Evolutionary conservation across 805 yeast genomes (phyloP).

Genomic region (Lipomyces sp.): DNA sequence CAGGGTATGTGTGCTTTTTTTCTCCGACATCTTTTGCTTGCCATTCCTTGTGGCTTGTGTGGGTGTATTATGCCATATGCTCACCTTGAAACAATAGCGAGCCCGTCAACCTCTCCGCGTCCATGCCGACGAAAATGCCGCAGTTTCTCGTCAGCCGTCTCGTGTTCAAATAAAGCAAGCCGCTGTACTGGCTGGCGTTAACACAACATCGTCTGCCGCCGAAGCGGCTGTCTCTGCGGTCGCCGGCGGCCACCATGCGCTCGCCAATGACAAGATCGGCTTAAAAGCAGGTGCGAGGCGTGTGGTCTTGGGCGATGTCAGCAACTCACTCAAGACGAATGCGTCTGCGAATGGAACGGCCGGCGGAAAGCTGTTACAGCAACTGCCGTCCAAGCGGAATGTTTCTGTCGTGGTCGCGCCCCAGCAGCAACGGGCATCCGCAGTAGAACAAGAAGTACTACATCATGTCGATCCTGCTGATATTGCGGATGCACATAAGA

Average conservation of each 20-base stretch:
- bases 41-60: too few relatives aligned
- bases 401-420: not conserved
- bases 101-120: constrained; percentile 20
- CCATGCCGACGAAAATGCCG: constrained; percentile 25
- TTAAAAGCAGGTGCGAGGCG: constrained; percentile 27
- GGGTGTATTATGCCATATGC: too few relatives aligned
- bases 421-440: not conserved
- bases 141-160: constrained; percentile 8
- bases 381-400: constrained; percentile 4
- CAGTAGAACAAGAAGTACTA: constrained; percentile 4
- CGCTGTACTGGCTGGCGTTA: too few relatives aligned
- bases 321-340: constrained; percentile 16
- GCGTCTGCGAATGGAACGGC: not conserved
- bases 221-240: not conserved
- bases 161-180: constrained; percentile 13
- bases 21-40: too few relatives aligned
- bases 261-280: constrained; percentile 12
- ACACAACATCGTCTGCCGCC: too few relatives aligned
- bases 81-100: constrained; percentile 4
- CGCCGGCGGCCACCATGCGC: not conserved
- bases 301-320: constrained; percentile 27
- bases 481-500: constrained; percentile 17
- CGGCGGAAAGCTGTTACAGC: constrained; percentile 23
- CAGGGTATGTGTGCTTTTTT: constrained; percentile 10
- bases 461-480: constrained; percentile 22